A percentile compares a stretch with the other conserved stretches of the same genome.
These are phyloP conservation scores for Diaporthe amygdali DNA, from an alignment of 2,329 filamentous ascomycete species.

Conservation along the genomic window DNA sequence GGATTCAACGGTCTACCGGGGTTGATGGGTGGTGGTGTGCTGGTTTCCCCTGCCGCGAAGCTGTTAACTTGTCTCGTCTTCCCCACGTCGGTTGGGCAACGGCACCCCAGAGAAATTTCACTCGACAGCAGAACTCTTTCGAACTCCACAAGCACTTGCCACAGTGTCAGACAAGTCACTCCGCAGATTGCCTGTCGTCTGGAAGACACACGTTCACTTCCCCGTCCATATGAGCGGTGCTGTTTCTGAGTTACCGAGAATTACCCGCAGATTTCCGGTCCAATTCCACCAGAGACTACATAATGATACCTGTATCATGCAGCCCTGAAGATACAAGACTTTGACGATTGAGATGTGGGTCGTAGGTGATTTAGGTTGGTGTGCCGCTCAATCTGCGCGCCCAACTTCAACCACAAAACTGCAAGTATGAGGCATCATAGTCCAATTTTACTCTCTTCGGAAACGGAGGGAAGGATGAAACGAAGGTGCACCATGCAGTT, in stretches of 20 bases:
- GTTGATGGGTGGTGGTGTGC: background rate
- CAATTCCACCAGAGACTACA: too few species aligned
- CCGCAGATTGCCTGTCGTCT: background rate
- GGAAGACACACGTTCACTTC: background rate
- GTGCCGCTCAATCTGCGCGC: background rate
- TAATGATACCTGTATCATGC: too few species aligned
- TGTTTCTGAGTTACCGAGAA: too few species aligned
- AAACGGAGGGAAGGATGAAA: background rate
- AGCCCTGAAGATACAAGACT: background rate
- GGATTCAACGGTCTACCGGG: background rate
- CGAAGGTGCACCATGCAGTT: background rate
- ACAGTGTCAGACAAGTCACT: too few species aligned
- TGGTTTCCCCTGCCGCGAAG: too few species aligned
- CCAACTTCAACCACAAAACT: background rate
- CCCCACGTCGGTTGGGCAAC: too few species aligned
- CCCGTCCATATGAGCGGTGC: background rate
- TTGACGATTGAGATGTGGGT: background rate
- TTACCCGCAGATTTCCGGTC: too few species aligned
- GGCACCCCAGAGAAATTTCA: too few species aligned
- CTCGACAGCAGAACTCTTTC: too few species aligned
- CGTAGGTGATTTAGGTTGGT: background rate
- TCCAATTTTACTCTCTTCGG: background rate
- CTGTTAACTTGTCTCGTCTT: too few species aligned
- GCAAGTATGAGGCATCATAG: background rate
- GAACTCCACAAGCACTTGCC: background rate